phyloP scores from a whole-genome alignment of 106 monocot species.

The Apostasia shenzhenica region DNA sequence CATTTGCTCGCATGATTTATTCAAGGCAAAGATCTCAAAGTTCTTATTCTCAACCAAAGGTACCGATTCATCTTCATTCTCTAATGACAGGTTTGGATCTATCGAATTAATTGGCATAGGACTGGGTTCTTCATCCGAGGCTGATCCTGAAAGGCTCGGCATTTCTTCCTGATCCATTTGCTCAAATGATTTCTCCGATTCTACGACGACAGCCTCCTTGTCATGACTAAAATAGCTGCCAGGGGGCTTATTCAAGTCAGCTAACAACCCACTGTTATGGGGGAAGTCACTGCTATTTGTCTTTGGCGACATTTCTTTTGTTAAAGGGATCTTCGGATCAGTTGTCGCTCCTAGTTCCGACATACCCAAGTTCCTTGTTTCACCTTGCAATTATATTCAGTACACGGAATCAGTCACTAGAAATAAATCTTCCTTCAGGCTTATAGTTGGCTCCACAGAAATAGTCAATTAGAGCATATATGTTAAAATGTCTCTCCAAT shows the following conservation, averaged over 20 bases:
- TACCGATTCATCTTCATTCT: conserved; percentile 23
- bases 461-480: conserved; percentile 14
- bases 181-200: conserved; percentile 10
- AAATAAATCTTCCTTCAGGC: conserved; percentile 22
- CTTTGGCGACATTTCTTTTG: conserved; percentile 17
- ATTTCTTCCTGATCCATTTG: conserved; percentile 13
- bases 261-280: conserved; percentile 30
- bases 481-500: too few species aligned
- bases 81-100: conserved; percentile 20
- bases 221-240: conserved; percentile 15
- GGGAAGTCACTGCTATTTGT: conserved; percentile 51
- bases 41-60: conserved; percentile 11
- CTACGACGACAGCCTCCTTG: conserved; percentile 7
- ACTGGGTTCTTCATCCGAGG: conserved; percentile 51
- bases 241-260: conserved; percentile 51
- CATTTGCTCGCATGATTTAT: not conserved
- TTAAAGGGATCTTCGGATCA: not conserved
- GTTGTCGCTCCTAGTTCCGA: conserved; percentile 38
- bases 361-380: conserved; percentile 25
- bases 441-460: conserved; percentile 19
- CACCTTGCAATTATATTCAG: conserved; percentile 33
- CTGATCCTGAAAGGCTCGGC: conserved; percentile 24
- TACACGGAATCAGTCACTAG: conserved; percentile 27
- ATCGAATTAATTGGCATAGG: conserved; percentile 24
- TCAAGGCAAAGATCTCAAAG: too few species aligned